Evolutionary conservation across 2,329 filamentous ascomycete genomes (phyloP).

Genomic region (Alternaria longipes): DNA sequence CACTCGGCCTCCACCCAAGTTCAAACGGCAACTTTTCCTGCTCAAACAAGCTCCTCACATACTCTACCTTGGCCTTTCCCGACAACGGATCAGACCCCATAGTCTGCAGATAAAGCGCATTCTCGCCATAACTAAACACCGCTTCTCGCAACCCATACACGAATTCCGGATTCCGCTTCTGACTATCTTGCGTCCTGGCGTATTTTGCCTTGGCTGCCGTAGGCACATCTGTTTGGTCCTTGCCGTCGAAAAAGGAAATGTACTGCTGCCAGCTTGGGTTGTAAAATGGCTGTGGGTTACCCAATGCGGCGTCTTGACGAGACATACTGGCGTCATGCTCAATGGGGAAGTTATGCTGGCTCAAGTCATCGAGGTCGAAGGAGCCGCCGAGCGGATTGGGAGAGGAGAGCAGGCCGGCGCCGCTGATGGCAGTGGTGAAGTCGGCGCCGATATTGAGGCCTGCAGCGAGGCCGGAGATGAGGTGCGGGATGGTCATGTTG

Average conservation of each 20-base stretch:
- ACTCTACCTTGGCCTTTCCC: constrained; percentile 21
- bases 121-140: constrained; percentile 28
- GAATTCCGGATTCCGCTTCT: constrained; percentile 22
- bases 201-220: constrained; percentile 24
- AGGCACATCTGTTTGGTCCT: constrained; percentile 17
- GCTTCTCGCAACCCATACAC: constrained; percentile 21
- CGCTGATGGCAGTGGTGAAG: constrained; percentile 25
- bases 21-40: constrained; percentile 26
- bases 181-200: constrained; percentile 18
- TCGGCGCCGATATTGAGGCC: constrained; percentile 31
- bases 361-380: constrained; percentile 28
- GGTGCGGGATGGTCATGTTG: constrained; percentile 26
- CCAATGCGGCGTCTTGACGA: constrained; percentile 26
- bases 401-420: constrained; percentile 22
- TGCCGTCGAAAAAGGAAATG: constrained; percentile 22
- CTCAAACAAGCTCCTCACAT: constrained; percentile 26
- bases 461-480: constrained; percentile 26
- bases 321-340: constrained; percentile 33
- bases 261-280: constrained; percentile 24
- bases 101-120: constrained; percentile 21
- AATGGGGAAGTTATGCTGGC: constrained; percentile 32
- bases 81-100: constrained; percentile 16
- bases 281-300: constrained; percentile 18
- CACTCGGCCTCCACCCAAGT: constrained; percentile 27
- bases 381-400: constrained; percentile 24